phyloP scores from a whole-genome alignment of 441 rosid genomes.

The Pelargonium citronellum region DNA sequence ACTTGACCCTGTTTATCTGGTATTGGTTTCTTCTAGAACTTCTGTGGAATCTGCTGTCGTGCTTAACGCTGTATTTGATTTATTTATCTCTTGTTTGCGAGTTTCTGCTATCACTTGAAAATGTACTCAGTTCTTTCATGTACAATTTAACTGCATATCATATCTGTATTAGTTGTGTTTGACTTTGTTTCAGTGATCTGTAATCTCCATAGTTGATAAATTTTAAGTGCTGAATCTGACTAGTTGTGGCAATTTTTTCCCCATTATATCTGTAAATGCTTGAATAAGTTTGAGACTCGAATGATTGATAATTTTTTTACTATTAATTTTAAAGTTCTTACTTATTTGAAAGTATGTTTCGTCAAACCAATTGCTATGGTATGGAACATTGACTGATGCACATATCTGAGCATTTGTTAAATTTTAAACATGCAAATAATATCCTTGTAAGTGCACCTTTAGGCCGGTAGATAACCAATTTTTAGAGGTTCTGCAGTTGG shows the following conservation, averaged over 20 bases:
- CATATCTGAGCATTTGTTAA: too few species aligned
- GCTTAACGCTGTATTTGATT: conserved; percentile 23
- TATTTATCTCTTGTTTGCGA: conserved; percentile 15
- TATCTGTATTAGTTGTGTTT: neutral
- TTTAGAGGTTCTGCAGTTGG: too few species aligned
- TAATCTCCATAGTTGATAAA: neutral
- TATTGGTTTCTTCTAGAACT: conserved; percentile 16
- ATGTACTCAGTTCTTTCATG: conserved; percentile 11
- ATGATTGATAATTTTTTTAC: neutral
- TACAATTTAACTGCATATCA: conserved; percentile 10
- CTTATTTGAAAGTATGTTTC: neutral
- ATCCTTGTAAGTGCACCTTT: too few species aligned
- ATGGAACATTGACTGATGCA: neutral
- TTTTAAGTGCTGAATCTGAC: neutral
- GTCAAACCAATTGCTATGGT: neutral
- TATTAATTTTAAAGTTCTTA: neutral
- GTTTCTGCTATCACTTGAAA: conserved; percentile 14
- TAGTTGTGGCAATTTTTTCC: neutral
- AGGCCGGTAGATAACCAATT: too few species aligned
- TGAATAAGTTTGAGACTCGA: neutral
- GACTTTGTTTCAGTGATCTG: neutral
- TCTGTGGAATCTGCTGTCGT: conserved; percentile 16
- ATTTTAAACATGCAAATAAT: too few species aligned
- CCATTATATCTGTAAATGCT: neutral
- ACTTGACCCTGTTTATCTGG: conserved; percentile 19